Conservation (phyloP, 2,329 filamentous ascomycete genomes). For the Periconia sp. region DNA sequence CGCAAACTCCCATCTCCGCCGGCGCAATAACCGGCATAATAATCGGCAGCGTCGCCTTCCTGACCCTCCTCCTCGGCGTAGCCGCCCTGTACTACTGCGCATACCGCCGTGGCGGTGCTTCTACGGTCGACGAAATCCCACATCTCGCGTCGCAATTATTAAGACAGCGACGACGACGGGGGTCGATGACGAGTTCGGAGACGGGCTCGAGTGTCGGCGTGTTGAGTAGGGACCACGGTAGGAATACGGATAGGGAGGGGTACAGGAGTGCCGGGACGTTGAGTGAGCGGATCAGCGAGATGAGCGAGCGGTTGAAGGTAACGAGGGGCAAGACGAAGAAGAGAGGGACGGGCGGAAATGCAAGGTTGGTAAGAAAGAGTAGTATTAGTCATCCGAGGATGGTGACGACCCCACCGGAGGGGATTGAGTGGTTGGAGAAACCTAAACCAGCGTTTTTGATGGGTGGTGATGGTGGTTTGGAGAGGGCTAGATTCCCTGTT, state of each 20-base stretch:
- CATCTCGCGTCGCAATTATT: not conserved
- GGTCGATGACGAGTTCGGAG: no score
- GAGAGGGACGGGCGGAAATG: not conserved
- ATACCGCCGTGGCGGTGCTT: not conserved
- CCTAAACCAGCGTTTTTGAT: conserved; percentile 19
- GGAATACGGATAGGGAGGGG: no score
- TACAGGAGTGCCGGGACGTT: no score
- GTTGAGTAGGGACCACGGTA: no score
- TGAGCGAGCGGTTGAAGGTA: no score
- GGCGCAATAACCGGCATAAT: conserved; percentile 20
- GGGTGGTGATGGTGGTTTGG: conserved; percentile 1
- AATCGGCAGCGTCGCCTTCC: conserved; percentile 4
- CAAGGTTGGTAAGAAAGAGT: conserved; percentile 15
- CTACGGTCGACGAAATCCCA: conserved; percentile 21
- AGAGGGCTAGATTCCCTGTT: conserved; percentile 12
- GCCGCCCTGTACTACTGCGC: conserved; percentile 8
- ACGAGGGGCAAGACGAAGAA: no score
- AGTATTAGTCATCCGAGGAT: conserved; percentile 18
- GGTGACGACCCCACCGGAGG: conserved; percentile 8
- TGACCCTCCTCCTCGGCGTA: conserved; percentile 11
- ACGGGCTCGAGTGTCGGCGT: no score
- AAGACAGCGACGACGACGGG: no score
- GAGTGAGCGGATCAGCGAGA: not conserved
- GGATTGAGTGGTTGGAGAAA: conserved; percentile 17
- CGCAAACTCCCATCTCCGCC: conserved; percentile 8